Percentiles rank a stretch among this genome's conserved stretches.
These are phyloP conservation scores for Aristolochia contorta DNA, from an alignment of 164 flowering plant genomes.

Conservation along the genomic window DNA sequence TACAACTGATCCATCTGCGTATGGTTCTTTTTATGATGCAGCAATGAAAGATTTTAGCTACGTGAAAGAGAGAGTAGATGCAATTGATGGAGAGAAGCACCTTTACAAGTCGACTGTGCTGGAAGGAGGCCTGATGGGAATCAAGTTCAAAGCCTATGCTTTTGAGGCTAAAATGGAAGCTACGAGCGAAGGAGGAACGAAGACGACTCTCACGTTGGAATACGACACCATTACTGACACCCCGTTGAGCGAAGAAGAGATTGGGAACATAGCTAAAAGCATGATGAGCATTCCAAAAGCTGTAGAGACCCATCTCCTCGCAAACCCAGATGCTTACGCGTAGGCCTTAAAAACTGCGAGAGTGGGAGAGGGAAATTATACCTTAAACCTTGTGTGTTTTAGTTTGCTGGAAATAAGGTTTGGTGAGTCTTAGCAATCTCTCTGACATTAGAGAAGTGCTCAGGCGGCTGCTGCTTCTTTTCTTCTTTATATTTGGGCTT, in stretches of 20 bases:
- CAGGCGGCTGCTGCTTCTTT: too few species aligned
- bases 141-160: not conserved
- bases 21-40: not conserved
- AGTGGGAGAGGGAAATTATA: too few species aligned
- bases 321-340: conserved; percentile 3
- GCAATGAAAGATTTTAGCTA: conserved; percentile 5
- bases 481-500: too few species aligned
- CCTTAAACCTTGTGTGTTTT: too few species aligned
- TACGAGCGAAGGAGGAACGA: not conserved
- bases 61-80: conserved; percentile 13
- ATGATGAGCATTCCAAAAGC: not conserved
- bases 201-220: not conserved
- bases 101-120: conserved; percentile 13
- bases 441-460: too few species aligned
- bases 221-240: not conserved
- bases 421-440: too few species aligned
- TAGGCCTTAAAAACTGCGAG: not conserved
- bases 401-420: too few species aligned
- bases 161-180: not conserved
- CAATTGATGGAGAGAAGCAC: conserved; percentile 15
- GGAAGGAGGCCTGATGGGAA: conserved; percentile 13
- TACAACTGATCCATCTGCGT: too few species aligned
- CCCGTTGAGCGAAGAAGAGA: not conserved
- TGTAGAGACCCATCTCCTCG: not conserved
- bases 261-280: not conserved